Conservation (phyloP, 2,329 filamentous ascomycete species). For the Tolypocladium pustulatum region DNA sequence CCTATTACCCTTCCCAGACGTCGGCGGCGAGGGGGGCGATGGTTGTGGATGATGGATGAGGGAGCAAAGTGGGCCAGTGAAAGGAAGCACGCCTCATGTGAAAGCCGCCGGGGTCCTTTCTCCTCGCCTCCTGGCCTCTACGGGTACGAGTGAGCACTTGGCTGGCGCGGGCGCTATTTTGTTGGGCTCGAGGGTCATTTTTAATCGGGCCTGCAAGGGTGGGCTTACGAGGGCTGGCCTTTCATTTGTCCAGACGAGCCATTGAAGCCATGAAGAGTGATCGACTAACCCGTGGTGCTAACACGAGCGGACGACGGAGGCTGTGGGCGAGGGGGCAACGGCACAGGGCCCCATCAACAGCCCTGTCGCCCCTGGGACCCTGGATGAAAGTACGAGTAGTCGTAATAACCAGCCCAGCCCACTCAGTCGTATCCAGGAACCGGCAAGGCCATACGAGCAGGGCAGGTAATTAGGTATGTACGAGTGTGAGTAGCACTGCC, state of each 20-base stretch:
- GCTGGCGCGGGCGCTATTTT: too few species aligned
- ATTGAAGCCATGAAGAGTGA: too few species aligned
- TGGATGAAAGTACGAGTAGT: too few species aligned
- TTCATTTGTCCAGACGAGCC: not conserved
- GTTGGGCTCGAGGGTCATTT: not conserved
- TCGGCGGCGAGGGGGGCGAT: slow-evolving; percentile 6
- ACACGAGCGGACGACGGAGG: not conserved
- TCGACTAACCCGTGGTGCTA: too few species aligned
- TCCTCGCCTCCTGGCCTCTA: not conserved
- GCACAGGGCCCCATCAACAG: not conserved
- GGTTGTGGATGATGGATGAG: slow-evolving; percentile 13
- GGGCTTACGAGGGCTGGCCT: not conserved
- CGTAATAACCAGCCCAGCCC: too few species aligned
- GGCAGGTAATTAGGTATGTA: too few species aligned
- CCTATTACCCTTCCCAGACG: slow-evolving; percentile 24
- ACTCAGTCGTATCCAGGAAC: not conserved
- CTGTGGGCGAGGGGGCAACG: not conserved
- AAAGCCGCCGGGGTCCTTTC: slow-evolving; percentile 6
- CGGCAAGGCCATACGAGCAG: not conserved
- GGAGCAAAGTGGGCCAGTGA: slow-evolving; percentile 17
- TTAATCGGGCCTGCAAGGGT: not conserved
- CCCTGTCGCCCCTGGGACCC: too few species aligned
- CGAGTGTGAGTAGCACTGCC: too few species aligned
- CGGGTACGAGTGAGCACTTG: too few species aligned
- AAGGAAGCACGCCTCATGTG: slow-evolving; percentile 16